phyloP scores from a whole-genome alignment of 2,329 filamentous ascomycete species.

The Colletotrichum sublineola region DNA sequence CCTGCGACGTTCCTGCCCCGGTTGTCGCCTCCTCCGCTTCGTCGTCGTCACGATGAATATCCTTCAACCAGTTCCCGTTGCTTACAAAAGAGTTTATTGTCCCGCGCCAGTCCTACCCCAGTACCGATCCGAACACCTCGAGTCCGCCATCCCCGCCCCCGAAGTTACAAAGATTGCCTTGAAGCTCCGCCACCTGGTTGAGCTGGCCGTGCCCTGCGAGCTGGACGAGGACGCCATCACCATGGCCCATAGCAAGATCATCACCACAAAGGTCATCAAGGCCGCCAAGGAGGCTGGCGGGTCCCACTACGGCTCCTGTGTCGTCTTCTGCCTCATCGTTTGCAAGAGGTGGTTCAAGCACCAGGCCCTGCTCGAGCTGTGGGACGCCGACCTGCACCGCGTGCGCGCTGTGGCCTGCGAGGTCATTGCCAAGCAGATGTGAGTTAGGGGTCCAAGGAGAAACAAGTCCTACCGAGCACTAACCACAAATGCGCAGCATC shows the following conservation, averaged over 20 bases:
- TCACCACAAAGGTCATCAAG: conserved; percentile 82
- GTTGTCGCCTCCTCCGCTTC: background rate
- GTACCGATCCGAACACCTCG: conserved; percentile 68
- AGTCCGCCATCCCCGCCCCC: conserved; percentile 78
- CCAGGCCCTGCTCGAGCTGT: conserved; percentile 85
- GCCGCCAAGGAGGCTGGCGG: conserved; percentile 88
- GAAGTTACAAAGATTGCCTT: conserved; percentile 93
- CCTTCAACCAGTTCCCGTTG: conserved; percentile 2
- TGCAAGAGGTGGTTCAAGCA: conserved; percentile 80
- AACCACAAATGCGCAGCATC: conserved; percentile 67
- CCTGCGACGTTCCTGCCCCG: too few relatives aligned
- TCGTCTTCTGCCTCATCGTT: conserved; percentile 86
- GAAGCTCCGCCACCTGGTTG: conserved; percentile 90
- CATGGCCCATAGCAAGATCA: conserved; percentile 84
- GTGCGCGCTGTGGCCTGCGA: conserved; percentile 87
- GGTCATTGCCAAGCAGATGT: conserved; percentile 85
- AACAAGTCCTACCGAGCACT: background rate
- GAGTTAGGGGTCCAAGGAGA: background rate
- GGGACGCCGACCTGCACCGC: conserved; percentile 89
- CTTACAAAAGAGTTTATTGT: conserved; percentile 31
- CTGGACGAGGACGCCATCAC: conserved; percentile 82
- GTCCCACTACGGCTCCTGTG: conserved; percentile 79
- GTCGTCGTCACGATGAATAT: background rate
- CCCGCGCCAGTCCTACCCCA: conserved; percentile 72
- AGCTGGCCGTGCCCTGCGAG: conserved; percentile 91